Base-by-base conservation (phyloP, 768 basidiomycete species). In the Lentinula detonsa region DNA sequence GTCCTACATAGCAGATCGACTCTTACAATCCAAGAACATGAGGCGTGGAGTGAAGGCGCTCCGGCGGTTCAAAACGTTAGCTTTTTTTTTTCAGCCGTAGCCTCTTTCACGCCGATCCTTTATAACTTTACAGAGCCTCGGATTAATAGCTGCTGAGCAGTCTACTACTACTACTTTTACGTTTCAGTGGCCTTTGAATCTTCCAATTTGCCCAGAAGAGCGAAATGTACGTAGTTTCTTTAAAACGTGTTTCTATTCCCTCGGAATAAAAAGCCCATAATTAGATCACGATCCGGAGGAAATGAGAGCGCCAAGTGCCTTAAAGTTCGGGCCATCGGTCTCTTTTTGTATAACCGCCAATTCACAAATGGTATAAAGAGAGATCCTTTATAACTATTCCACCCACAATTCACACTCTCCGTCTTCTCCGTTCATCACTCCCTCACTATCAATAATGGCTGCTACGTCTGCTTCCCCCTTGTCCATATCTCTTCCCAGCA, bases 401-500 rank as follows among this genome's bases (percentile, higher is more conserved):
- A 48, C 46, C 21, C 18, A 48, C 46, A 18, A n/a, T 45, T 45
- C 16, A n/a, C 16, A n/a, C 18, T 23, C 18, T 48, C 46, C 46
- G 28, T 33, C 13, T 52, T 34, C 13, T 39, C 7, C 46, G 37
- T 40, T 33, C 57, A 2, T 46, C 43, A 16, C 5, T 42, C 55
- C 39, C 37, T 39, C n/a, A 18, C 6, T n/a, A 35, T 16, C 11
- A 31, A 34, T 21, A 39, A 59, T 59, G 57, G 48, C 57, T 33
- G 7, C 42, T 16, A 49, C 46, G 15, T 59, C 57, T 18, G 23
- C 35, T 18, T 9, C 54, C 31, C 54, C 33, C 23, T 18, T 45
- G 35, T 33, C 48, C 5, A 16, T 60, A 51, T 60, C 77, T 2
- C 70, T 84, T 31, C 83, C 83, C 31, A 79, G 80, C 65, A 82